A percentile compares a stretch with the other conserved stretches of the same genome.
Conservation (phyloP, 305 asterid species). For the Rubia peregrina region DNA sequence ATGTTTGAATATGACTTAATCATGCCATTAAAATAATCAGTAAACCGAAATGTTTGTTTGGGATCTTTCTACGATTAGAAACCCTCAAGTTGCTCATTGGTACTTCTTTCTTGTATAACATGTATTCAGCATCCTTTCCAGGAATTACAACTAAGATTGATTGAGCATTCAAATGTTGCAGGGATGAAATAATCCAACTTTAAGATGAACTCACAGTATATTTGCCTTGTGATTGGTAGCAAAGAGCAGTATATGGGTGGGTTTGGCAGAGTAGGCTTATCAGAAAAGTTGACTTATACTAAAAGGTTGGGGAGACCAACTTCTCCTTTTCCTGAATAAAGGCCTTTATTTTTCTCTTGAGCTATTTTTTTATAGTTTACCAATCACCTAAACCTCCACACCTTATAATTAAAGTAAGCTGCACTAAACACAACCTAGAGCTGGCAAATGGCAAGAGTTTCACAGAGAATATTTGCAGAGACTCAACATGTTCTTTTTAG, state of each 20-base stretch:
- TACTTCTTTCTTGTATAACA: not conserved
- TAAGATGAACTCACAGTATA: not conserved
- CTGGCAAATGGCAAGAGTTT: not conserved
- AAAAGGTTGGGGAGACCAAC: not conserved
- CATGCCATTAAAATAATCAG: not conserved
- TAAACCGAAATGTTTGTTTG: not conserved
- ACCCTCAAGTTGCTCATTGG: not conserved
- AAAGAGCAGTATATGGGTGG: not conserved
- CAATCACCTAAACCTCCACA: not conserved
- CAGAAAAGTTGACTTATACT: not conserved
- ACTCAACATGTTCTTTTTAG: not conserved
- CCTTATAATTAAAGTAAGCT: not conserved
- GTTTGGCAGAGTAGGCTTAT: not conserved
- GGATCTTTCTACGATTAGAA: not conserved
- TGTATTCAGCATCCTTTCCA: not conserved
- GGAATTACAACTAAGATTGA: not conserved
- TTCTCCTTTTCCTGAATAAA: not conserved
- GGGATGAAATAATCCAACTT: not conserved
- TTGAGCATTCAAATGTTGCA: conserved; percentile 3
- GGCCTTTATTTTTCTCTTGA: not conserved
- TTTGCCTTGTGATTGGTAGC: not conserved
- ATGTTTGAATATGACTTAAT: not conserved
- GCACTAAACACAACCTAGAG: not conserved
- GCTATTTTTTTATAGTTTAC: not conserved
- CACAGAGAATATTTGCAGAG: not conserved